A percentile compares a stretch with the other conserved stretches of the same genome.
These are phyloP conservation scores for Aspergillus sparsus DNA, from an alignment of 495 filamentous ascomycete species.

Conservation along the genomic window DNA sequence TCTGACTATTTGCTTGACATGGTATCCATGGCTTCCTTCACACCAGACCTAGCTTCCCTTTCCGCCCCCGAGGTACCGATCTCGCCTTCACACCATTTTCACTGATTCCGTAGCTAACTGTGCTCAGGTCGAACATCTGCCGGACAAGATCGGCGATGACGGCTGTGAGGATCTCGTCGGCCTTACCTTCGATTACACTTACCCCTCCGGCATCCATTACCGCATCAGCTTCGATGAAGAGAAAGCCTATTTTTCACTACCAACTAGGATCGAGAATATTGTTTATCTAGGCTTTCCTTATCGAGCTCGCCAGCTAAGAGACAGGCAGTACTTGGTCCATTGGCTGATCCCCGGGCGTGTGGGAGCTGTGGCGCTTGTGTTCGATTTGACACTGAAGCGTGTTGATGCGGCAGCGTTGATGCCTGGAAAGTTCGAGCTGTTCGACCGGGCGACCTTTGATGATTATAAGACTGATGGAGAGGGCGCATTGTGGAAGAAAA, in stretches of 20 bases:
- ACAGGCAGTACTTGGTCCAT: neutral
- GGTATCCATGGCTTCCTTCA: too few species aligned
- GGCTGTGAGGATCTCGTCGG: neutral
- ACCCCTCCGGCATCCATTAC: neutral
- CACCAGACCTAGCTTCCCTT: too few species aligned
- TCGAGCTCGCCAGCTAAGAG: neutral
- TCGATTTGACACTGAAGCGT: neutral
- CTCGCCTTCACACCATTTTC: too few species aligned
- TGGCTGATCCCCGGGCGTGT: neutral
- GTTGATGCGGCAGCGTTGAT: neutral
- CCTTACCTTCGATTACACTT: neutral
- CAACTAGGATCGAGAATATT: neutral
- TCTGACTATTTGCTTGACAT: too few species aligned
- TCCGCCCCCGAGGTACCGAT: too few species aligned
- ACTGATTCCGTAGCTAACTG: too few species aligned
- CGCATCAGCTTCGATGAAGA: neutral
- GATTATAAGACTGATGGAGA: neutral
- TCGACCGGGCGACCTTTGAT: neutral
- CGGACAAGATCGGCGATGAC: neutral
- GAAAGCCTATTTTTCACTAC: neutral
- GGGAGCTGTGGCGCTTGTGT: neutral
- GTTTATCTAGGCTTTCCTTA: neutral
- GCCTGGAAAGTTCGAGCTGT: neutral
- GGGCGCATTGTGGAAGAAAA: neutral
- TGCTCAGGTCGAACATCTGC: too few species aligned